phyloP scores from a whole-genome alignment of 768 basidiomycete species.

The Dentipellis sp. region DNA sequence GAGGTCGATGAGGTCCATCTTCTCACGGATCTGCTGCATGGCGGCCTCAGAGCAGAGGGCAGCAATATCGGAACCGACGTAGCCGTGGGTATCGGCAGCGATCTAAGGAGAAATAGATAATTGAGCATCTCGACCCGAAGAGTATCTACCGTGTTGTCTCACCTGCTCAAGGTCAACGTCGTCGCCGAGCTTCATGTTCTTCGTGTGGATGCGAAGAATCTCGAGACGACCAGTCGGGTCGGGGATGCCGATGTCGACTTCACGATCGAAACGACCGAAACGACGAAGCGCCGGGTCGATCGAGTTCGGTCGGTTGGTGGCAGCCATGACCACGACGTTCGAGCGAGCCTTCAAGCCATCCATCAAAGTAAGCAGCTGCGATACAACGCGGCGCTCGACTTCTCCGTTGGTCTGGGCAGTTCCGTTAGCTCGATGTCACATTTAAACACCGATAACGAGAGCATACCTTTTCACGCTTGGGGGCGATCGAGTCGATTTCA shows the following conservation, averaged over 20 bases:
- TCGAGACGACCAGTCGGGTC: slow-evolving; percentile 98
- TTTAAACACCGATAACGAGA: background rate
- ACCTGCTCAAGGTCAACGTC: slow-evolving; percentile 97
- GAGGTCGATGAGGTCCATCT: slow-evolving; percentile 96
- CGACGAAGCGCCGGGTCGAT: slow-evolving; percentile 98
- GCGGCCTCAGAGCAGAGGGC: slow-evolving; percentile 98
- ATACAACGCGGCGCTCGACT: slow-evolving; percentile 98
- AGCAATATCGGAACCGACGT: slow-evolving; percentile 97
- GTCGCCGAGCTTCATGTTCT: slow-evolving; percentile 98
- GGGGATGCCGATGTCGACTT: slow-evolving; percentile 98
- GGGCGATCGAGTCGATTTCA: slow-evolving; percentile 98
- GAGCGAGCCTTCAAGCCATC: slow-evolving; percentile 98
- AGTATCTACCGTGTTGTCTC: slow-evolving; percentile 6
- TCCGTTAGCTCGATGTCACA: background rate
- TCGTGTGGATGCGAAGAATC: slow-evolving; percentile 98
- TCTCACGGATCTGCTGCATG: slow-evolving; percentile 99
- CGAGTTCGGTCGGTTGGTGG: slow-evolving; percentile 97
- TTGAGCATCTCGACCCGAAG: background rate
- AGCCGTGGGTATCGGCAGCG: slow-evolving; percentile 98
- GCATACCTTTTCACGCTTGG: slow-evolving; percentile 95
- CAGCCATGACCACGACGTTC: slow-evolving; percentile 99
- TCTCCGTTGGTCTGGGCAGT: slow-evolving; percentile 85
- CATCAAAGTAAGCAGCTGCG: slow-evolving; percentile 97
- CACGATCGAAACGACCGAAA: slow-evolving; percentile 98
- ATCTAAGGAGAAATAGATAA: slow-evolving; percentile 45